Evolutionary conservation across 2,329 filamentous ascomycete species (phyloP).

Genomic region (Knufia petricola): DNA sequence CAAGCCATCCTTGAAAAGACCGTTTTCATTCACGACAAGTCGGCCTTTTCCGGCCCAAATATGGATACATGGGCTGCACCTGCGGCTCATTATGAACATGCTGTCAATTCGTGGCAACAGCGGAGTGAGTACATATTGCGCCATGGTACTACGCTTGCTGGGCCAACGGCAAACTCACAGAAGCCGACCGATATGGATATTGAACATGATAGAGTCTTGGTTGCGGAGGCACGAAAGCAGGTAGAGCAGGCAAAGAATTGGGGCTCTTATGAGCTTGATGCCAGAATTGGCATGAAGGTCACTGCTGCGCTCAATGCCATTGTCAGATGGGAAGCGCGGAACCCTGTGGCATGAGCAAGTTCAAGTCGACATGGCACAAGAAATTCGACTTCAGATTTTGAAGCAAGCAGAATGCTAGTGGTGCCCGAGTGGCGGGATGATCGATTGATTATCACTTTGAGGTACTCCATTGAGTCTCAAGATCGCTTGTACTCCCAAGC

Average conservation of each 20-base stretch:
- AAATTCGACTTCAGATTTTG: neutral
- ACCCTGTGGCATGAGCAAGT: constrained; percentile 5
- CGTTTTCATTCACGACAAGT: constrained; percentile 51
- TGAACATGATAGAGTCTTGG: constrained; percentile 29
- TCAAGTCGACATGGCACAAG: neutral
- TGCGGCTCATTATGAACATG: constrained; percentile 77
- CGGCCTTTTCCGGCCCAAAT: constrained; percentile 42
- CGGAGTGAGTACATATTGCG: constrained; percentile 29
- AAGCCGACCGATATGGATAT: constrained; percentile 10
- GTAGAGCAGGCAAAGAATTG: constrained; percentile 49
- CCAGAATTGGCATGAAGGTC: constrained; percentile 43
- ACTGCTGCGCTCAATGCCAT: constrained; percentile 38
- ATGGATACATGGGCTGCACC: constrained; percentile 57
- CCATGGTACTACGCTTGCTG: constrained; percentile 24
- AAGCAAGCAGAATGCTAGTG: neutral
- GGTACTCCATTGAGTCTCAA: neutral
- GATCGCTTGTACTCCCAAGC: neutral
- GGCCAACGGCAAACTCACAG: constrained; percentile 13
- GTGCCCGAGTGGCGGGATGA: no score
- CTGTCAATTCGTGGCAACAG: constrained; percentile 69
- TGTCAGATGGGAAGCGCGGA: constrained; percentile 32
- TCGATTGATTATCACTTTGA: neutral
- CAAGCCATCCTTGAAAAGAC: constrained; percentile 51
- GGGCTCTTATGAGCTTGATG: constrained; percentile 55
- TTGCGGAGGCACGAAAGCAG: constrained; percentile 46